Conservation (phyloP, 2,329 filamentous ascomycete genomes). For the Stachybotrys echinatus region DNA sequence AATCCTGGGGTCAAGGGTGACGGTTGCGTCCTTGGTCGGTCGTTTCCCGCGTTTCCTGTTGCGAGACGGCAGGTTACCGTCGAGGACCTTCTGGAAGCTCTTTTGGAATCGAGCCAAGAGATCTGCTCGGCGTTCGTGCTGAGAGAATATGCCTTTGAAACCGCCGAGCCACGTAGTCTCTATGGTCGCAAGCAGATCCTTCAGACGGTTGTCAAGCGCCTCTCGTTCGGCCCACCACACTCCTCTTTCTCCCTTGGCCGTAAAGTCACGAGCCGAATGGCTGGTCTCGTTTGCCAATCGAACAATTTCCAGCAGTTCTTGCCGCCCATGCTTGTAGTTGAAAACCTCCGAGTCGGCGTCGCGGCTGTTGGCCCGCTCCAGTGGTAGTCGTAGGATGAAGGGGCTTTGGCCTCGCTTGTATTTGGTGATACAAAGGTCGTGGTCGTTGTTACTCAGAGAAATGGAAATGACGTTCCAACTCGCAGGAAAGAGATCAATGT, state of each 20-base stretch:
- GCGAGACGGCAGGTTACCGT: conserved; percentile 81
- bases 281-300: conserved; percentile 76
- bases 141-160: conserved; percentile 90
- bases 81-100: conserved; percentile 72
- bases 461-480: conserved; percentile 85
- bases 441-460: conserved; percentile 72
- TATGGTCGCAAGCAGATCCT: conserved; percentile 74
- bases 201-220: conserved; percentile 70
- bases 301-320: conserved; percentile 80
- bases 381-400: conserved; percentile 80
- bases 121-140: conserved; percentile 56
- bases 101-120: conserved; percentile 71
- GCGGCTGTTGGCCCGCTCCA: conserved; percentile 75
- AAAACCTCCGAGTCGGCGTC: conserved; percentile 77
- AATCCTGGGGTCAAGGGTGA: conserved; percentile 56
- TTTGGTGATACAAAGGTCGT: conserved; percentile 86
- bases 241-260: conserved; percentile 66
- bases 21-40: conserved; percentile 32
- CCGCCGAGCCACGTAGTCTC: conserved; percentile 94
- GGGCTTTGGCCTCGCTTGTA: conserved; percentile 70
- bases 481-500: conserved; percentile 77
- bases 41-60: conserved; percentile 55
- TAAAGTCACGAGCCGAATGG: conserved; percentile 66
- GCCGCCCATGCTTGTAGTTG: conserved; percentile 72
- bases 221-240: conserved; percentile 90